Percentiles rank a stretch among this genome's conserved stretches.
Evolutionary conservation across 2,329 filamentous ascomycete species (phyloP).

Genomic region (Trichoderma brevicompactum): DNA sequence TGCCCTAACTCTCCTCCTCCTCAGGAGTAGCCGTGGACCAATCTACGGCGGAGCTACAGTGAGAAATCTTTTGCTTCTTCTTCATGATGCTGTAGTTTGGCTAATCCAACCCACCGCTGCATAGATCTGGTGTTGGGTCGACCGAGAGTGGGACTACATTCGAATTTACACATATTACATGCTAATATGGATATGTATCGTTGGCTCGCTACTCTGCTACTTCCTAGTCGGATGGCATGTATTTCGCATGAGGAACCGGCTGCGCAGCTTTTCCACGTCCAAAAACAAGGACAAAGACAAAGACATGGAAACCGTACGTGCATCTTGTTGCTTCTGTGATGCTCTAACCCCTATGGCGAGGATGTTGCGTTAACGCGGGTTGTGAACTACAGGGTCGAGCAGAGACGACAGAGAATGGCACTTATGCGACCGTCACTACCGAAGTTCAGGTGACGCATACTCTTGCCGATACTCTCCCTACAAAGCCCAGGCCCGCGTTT

Average conservation of each 20-base stretch:
- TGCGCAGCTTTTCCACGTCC: constrained; percentile 55
- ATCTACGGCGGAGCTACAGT: constrained; percentile 64
- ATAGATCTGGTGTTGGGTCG: constrained; percentile 68
- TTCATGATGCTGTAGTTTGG: neutral
- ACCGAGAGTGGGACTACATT: constrained; percentile 56
- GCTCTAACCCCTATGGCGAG: neutral
- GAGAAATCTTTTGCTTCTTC: neutral
- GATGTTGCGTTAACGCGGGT: neutral
- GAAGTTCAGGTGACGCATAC: constrained; percentile 53
- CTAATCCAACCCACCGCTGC: neutral
- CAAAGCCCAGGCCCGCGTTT: constrained; percentile 36
- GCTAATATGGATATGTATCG: constrained; percentile 64
- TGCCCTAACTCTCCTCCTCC: constrained; percentile 66
- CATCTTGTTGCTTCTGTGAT: too few relatives aligned
- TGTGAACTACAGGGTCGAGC: constrained; percentile 33
- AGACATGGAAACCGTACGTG: constrained; percentile 42
- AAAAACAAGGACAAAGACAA: constrained; percentile 38
- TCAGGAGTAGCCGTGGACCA: constrained; percentile 47
- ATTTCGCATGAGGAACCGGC: constrained; percentile 60
- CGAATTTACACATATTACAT: constrained; percentile 66
- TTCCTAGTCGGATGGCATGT: constrained; percentile 62
- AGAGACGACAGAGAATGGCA: constrained; percentile 42
- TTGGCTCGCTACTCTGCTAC: constrained; percentile 59
- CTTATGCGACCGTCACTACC: constrained; percentile 58
- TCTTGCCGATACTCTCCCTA: constrained; percentile 32